These are phyloP conservation scores for Starmerella vitae DNA, from an alignment of 805 yeast genomes.

Conservation along the genomic window DNA sequence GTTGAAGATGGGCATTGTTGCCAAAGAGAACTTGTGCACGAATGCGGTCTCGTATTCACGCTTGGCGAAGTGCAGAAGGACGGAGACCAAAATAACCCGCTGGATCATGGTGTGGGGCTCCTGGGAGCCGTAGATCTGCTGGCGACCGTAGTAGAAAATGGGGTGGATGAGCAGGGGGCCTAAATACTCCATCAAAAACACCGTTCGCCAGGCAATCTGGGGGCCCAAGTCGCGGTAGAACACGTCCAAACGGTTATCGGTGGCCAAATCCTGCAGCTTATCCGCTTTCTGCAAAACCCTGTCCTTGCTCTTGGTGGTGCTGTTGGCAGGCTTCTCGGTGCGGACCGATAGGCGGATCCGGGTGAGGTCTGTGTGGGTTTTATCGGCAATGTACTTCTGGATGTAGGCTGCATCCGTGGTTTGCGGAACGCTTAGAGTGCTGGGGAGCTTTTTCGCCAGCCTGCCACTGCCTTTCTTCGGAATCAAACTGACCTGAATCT, in stretches of 20 bases:
- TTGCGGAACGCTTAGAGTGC: slow-evolving; percentile 6
- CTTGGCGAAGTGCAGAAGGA: slow-evolving; percentile 65
- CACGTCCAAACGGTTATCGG: slow-evolving; percentile 32
- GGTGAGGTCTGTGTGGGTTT: slow-evolving; percentile 34
- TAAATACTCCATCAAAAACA: slow-evolving; percentile 73
- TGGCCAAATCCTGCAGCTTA: slow-evolving; percentile 36
- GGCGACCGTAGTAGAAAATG: slow-evolving; percentile 33
- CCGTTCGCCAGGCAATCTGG: slow-evolving; percentile 84
- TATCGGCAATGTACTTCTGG: slow-evolving; percentile 5
- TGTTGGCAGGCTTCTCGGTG: slow-evolving; percentile 8
- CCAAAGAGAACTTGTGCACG: slow-evolving; percentile 72
- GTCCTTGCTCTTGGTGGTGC: slow-evolving; percentile 25
- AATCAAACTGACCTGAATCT: slow-evolving; percentile 7
- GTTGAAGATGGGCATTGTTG: slow-evolving; percentile 85
- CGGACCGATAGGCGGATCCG: slow-evolving; percentile 43
- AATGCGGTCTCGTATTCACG: slow-evolving; percentile 78
- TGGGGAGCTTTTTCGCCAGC: slow-evolving; percentile 8
- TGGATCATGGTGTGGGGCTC: slow-evolving; percentile 40
- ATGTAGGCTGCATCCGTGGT: slow-evolving; percentile 6
- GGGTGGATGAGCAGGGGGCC: slow-evolving; percentile 83
- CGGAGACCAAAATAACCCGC: slow-evolving; percentile 39
- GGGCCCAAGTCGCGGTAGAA: slow-evolving; percentile 83
- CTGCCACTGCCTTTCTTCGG: slow-evolving; percentile 12
- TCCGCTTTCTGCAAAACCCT: slow-evolving; percentile 35
- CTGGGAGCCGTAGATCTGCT: slow-evolving; percentile 26